phyloP scores from a whole-genome alignment of 164 flowering plant genomes.

The Macadamia integrifolia region DNA sequence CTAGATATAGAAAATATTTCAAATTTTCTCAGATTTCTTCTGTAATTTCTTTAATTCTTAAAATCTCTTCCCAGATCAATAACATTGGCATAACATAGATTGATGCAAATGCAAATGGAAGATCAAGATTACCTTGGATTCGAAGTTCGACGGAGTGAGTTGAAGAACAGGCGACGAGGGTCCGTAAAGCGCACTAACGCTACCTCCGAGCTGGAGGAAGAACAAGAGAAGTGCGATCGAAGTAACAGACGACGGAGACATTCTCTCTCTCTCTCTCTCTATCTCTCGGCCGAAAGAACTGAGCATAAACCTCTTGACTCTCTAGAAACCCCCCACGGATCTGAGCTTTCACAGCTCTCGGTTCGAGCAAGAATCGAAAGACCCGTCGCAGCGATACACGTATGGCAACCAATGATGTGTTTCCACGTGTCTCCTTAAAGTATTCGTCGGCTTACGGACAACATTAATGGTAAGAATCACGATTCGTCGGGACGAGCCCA shows the following conservation, averaged over 20 bases:
- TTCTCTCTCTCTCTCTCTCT: conserved; percentile 17
- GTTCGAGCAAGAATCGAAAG: too few species aligned
- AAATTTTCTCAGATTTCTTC: too few species aligned
- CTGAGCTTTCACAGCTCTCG: too few species aligned
- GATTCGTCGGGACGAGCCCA: too few species aligned
- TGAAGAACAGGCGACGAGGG: conserved; percentile 85
- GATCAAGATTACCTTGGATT: conserved; percentile 62
- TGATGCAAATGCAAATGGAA: background rate
- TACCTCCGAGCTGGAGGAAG: conserved; percentile 9
- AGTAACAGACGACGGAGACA: conserved; percentile 13
- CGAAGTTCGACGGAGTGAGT: conserved; percentile 78
- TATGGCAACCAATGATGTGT: conserved; percentile 15
- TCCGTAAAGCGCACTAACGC: conserved; percentile 53
- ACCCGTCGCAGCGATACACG: conserved; percentile 16
- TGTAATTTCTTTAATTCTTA: too few species aligned
- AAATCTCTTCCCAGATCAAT: too few species aligned
- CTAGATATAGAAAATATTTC: too few species aligned
- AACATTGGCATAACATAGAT: background rate
- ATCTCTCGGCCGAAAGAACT: background rate
- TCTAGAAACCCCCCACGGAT: too few species aligned
- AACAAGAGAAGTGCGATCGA: conserved; percentile 13
- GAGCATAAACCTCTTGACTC: conserved; percentile 3
- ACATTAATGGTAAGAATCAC: too few species aligned
- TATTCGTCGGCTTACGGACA: too few species aligned
- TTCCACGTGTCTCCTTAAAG: conserved; percentile 11